Conservation (phyloP, 352 stramenopile species). For the Stramenopiles sp. region DNA sequence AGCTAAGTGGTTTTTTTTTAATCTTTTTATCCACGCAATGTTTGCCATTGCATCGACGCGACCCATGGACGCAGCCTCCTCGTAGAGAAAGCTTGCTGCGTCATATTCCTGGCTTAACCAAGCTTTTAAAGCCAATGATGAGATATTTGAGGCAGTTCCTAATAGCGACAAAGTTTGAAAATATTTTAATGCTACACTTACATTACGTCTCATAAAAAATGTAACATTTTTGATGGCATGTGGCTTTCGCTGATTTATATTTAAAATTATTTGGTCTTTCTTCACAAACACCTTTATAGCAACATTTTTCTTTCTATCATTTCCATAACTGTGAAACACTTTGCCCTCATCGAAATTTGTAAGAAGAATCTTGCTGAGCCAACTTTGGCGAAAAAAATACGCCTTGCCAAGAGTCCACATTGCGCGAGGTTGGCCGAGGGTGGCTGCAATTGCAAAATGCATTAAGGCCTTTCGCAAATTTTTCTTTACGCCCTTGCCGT, state of each 20-base stretch:
- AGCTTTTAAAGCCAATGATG: not conserved
- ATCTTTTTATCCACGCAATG: not conserved
- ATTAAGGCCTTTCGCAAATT: not conserved
- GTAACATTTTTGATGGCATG: not conserved
- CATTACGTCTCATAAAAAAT: not conserved
- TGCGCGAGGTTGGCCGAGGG: not conserved
- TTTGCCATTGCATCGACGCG: not conserved
- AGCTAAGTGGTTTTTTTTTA: not conserved
- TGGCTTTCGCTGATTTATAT: not conserved
- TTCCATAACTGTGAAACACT: not conserved
- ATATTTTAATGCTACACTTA: slow-evolving; percentile 3
- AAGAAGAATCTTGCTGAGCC: not conserved
- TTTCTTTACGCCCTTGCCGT: not conserved
- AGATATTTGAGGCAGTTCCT: not conserved
- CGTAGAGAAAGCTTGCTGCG: not conserved
- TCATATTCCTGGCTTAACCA: not conserved
- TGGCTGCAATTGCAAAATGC: slow-evolving; percentile 7
- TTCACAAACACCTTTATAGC: not conserved
- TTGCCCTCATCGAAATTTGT: not conserved
- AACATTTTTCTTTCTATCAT: not conserved
- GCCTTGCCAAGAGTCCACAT: not conserved
- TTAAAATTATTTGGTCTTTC: not conserved
- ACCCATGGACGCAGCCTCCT: not conserved
- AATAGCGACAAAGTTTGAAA: not conserved
- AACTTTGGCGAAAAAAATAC: slow-evolving; percentile 7